phyloP scores from a whole-genome alignment of 257 asterid species.

The Ajuga chamaepitys region DNA sequence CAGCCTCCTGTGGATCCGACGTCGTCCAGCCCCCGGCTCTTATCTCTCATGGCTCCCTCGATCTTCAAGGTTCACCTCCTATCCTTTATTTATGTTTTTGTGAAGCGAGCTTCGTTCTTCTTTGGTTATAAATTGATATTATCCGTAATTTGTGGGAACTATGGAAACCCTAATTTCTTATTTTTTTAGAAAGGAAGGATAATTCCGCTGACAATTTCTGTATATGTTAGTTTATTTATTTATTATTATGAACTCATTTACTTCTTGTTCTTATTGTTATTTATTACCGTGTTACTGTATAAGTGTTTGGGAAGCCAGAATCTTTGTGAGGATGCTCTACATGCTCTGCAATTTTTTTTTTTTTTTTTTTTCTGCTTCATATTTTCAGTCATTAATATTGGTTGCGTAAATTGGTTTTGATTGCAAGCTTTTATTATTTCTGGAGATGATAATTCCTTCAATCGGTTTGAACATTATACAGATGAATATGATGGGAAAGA shows the following conservation, averaged over 20 bases:
- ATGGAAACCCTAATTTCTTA: neutral
- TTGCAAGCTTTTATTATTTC: neutral
- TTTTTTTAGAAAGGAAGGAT: no score
- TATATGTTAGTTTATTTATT: no score
- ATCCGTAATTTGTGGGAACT: neutral
- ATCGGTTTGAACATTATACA: constrained; percentile 10
- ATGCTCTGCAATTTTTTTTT: neutral
- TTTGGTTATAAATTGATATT: neutral
- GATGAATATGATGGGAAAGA: constrained; percentile 53
- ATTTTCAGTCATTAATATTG: neutral
- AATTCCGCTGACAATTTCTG: no score
- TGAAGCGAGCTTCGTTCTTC: neutral
- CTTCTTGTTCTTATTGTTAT: no score
- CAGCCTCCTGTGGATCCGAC: constrained; percentile 55
- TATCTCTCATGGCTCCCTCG: constrained; percentile 54
- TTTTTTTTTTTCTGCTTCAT: neutral
- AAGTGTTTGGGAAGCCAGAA: no score
- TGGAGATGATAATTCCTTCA: neutral
- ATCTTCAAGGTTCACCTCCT: constrained; percentile 46
- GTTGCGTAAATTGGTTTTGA: neutral
- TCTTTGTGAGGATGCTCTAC: no score
- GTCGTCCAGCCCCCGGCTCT: constrained; percentile 52
- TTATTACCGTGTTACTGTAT: no score
- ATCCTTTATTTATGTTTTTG: neutral
- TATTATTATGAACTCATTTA: no score